Conservation (phyloP, 345 rosid species). For the Cardamine occulta region DNA sequence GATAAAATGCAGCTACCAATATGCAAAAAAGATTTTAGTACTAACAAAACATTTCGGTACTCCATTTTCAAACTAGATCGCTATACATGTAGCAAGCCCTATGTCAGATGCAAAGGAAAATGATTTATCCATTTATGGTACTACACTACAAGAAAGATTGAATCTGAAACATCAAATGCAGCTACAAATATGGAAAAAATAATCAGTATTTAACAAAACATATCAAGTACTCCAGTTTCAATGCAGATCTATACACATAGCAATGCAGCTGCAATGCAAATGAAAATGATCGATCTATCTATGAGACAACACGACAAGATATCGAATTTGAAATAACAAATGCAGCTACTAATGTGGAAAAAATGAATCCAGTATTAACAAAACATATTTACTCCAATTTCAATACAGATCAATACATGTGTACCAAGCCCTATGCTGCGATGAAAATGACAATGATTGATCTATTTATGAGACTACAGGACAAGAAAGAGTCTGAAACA, state of each 20-base stretch:
- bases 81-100: conserved; percentile 21
- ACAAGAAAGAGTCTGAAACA: neutral
- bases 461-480: neutral
- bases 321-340: neutral
- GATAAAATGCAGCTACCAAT: conserved; percentile 22
- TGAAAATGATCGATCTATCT: neutral
- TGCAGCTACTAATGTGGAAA: neutral
- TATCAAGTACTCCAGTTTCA: neutral
- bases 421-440: neutral
- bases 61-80: neutral
- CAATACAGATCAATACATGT: neutral
- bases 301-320: neutral
- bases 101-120: neutral
- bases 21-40: neutral
- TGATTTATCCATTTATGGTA: neutral
- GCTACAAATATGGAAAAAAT: conserved; percentile 17
- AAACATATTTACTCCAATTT: neutral
- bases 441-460: neutral
- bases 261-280: no score
- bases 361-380: neutral
- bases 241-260: neutral
- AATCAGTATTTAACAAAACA: neutral
- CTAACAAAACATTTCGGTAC: neutral
- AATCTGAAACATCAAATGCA: conserved; percentile 2
- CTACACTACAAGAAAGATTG: neutral